Evolutionary conservation across 2,329 filamentous ascomycete genomes (phyloP).

Genomic region (Claviceps maximensis): DNA sequence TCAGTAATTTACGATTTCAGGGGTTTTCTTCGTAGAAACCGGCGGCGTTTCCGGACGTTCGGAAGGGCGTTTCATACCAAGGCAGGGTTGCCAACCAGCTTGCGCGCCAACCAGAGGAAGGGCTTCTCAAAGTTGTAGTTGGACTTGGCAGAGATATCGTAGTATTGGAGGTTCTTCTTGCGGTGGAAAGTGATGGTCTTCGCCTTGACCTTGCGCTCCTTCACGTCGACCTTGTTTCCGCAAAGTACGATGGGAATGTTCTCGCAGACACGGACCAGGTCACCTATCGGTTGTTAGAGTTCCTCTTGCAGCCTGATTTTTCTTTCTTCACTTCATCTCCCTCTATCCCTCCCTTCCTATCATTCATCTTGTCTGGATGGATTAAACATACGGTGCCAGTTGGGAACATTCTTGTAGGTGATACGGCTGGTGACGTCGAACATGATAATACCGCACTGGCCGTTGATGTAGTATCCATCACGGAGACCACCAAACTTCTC

Average conservation of each 20-base stretch:
- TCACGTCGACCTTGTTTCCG: conserved; percentile 99
- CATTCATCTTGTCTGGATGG: neutral
- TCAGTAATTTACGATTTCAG: conserved; percentile 12
- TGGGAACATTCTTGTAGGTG: conserved; percentile 99
- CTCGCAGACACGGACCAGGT: conserved; percentile 97
- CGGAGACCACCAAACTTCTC: conserved; percentile 99
- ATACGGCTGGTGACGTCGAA: conserved; percentile 99
- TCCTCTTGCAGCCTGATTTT: neutral
- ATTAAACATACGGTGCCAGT: conserved; percentile 87
- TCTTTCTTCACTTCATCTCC: neutral
- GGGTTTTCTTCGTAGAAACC: neutral
- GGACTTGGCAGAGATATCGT: conserved; percentile 98
- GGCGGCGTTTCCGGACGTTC: neutral
- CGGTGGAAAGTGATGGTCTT: conserved; percentile 99
- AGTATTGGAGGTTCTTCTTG: conserved; percentile 99
- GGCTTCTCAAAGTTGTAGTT: conserved; percentile 99
- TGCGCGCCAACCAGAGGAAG: conserved; percentile 97
- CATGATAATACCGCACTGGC: conserved; percentile 99
- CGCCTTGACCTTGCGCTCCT: conserved; percentile 99
- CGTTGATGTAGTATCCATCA: conserved; percentile 99
- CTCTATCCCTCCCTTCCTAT: neutral
- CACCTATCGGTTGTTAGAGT: conserved; percentile 44
- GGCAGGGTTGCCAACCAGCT: conserved; percentile 83
- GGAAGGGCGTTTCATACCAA: conserved; percentile 9
- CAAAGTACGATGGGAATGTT: conserved; percentile 97